Evolutionary conservation across 2,329 filamentous ascomycete species (phyloP).

Genomic region (Sporothrix luriei): DNA sequence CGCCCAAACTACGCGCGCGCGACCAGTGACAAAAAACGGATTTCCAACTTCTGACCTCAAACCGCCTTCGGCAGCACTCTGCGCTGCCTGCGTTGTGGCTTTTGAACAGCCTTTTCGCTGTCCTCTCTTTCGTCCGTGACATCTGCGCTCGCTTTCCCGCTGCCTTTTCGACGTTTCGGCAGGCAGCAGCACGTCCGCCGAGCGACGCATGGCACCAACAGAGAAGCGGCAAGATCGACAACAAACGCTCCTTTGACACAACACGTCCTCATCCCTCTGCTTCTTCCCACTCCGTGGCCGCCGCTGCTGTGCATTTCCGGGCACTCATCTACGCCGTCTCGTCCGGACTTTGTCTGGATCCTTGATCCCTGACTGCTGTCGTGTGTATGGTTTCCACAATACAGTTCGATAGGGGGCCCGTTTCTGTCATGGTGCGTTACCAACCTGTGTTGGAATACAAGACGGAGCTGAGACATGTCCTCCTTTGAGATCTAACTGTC

Average conservation of each 20-base stretch:
- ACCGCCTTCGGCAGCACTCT: neutral
- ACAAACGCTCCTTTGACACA: no score
- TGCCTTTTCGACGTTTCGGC: neutral
- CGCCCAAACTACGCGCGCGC: neutral
- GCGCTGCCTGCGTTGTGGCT: neutral
- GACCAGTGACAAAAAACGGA: neutral
- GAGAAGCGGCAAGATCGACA: neutral
- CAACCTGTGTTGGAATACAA: neutral
- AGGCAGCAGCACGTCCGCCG: neutral
- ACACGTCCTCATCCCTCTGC: no score
- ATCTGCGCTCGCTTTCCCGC: no score
- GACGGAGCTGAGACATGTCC: neutral
- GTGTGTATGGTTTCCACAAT: neutral
- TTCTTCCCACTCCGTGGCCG: no score
- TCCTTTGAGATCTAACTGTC: neutral
- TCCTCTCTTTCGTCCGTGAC: neutral
- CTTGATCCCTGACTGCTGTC: neutral
- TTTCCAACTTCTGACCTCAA: neutral
- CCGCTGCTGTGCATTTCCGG: no score
- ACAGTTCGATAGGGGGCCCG: neutral
- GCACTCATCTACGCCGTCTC: neutral
- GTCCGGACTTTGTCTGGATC: neutral
- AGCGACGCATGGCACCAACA: neutral
- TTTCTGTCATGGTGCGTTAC: constrained; percentile 1
- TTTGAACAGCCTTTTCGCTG: neutral